phyloP scores from a whole-genome alignment of 257 asterid species.

The Gentiana dahurica region DNA sequence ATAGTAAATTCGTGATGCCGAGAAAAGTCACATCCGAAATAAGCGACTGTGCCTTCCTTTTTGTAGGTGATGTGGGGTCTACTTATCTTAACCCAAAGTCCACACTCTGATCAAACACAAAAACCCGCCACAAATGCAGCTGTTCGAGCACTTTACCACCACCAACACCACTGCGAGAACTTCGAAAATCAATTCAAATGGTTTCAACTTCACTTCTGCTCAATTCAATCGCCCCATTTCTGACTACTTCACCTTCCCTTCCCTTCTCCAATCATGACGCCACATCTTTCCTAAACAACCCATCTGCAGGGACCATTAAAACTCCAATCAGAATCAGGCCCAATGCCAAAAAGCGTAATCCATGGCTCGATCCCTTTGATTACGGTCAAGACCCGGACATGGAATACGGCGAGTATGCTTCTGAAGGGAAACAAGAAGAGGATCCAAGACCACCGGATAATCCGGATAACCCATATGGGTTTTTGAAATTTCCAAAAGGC shows the following conservation, averaged over 20 bases:
- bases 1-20: no score
- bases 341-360: constrained; percentile 49
- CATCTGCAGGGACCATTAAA: constrained; percentile 14
- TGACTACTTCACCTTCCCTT: constrained; percentile 23
- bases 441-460: constrained; percentile 74
- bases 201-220: constrained; percentile 38
- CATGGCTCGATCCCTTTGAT: constrained; percentile 82
- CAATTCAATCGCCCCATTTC: constrained; percentile 32
- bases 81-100: constrained; percentile 44
- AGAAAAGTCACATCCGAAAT: no score
- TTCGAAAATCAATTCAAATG: constrained; percentile 18
- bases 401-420: constrained; percentile 49
- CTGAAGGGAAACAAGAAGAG: constrained; percentile 81
- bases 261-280: constrained; percentile 22
- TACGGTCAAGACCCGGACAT: constrained; percentile 70
- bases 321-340: constrained; percentile 14
- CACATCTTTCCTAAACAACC: constrained; percentile 16
- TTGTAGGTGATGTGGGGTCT: constrained; percentile 20
- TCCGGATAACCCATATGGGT: constrained; percentile 70
- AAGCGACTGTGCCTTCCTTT: no score
- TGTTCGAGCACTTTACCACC: neutral
- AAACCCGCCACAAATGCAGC: constrained; percentile 17
- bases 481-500: constrained; percentile 73
- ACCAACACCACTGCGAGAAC: neutral
- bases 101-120: constrained; percentile 52